Conservation (phyloP, 345 rosid genomes). For the Eucalyptus regnans region DNA sequence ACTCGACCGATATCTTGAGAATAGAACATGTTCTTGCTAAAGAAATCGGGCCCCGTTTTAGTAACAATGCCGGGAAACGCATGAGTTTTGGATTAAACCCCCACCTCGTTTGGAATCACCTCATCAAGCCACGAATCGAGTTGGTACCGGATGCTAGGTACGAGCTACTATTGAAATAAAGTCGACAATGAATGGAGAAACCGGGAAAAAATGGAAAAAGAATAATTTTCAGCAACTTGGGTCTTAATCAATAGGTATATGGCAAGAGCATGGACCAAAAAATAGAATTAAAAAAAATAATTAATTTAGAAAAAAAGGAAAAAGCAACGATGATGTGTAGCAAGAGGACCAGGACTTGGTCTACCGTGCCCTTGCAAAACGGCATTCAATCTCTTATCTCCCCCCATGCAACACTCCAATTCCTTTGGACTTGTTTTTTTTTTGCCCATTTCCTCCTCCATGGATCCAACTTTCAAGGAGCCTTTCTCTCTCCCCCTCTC, state of each 20-base stretch:
- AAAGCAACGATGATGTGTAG: background rate
- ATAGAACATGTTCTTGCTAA: background rate
- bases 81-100: background rate
- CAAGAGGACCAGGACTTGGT: conserved; percentile 13
- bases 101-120: background rate
- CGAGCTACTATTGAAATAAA: background rate
- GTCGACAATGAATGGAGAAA: background rate
- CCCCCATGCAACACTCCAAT: conserved; percentile 4
- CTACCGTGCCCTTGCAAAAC: conserved; percentile 24
- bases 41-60: background rate
- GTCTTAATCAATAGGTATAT: background rate
- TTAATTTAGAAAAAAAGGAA: background rate
- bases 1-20: background rate
- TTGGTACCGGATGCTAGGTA: background rate
- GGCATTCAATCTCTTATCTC: conserved; percentile 16
- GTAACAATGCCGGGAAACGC: background rate
- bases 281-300: background rate
- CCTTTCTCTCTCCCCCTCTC: background rate
- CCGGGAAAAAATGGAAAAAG: background rate
- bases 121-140: background rate
- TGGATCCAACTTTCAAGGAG: background rate
- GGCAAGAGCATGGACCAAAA: background rate
- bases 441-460: background rate
- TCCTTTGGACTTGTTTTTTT: background rate
- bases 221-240: background rate